Base-by-base conservation (phyloP, 257 asterid species). In the Cynanchum wilfordii region DNA sequence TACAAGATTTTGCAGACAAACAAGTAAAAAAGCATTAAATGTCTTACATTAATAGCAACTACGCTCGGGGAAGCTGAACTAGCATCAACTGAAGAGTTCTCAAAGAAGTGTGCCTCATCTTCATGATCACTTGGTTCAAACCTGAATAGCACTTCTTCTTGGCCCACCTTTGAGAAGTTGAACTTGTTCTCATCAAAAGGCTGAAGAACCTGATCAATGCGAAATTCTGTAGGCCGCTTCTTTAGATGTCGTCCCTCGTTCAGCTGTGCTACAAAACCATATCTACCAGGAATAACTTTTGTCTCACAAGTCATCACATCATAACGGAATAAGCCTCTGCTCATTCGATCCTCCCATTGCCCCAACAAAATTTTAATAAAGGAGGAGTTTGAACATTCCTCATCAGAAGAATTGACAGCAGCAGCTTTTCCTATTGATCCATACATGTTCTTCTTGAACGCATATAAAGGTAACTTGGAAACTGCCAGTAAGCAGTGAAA, bases 211-310 rank as follows among this genome's bases (percentile, higher is more conserved):
- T 82, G 82, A 80, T 90, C 96, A 17, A 90, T 27, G 49, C 87
- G 81, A 68, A 90, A 89, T 66, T 90, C 93, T 9, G 96, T 89
- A 2, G 88, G 91, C 29, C 97, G 86, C 73, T 90, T 90, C 84
- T 87, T 90, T 24, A 86, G 91, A 82, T 90, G 93, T 10, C 92
- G 89, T 1, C 96, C 97, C 81, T 90, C 93, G n/a, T 90, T 90
- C 74, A 90, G 87, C 78, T 90, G 97, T 58, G 96, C 92, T 10
- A 90, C 78, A 76, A 88, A 90, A 50, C 96, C 91, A 70, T 75
- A 78, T 59, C 71, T 86, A 30, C 97, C 96, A 0, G 86, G 82
- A 78, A 87, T 78, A 78, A 89, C 65, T 82, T 86, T 90, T 0
- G 96, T 83, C 80, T 87, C 89, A 68, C 97, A 90, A 51, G 84